Conservation (phyloP, 257 asterid genomes). For the Solanum medicagineum region DNA sequence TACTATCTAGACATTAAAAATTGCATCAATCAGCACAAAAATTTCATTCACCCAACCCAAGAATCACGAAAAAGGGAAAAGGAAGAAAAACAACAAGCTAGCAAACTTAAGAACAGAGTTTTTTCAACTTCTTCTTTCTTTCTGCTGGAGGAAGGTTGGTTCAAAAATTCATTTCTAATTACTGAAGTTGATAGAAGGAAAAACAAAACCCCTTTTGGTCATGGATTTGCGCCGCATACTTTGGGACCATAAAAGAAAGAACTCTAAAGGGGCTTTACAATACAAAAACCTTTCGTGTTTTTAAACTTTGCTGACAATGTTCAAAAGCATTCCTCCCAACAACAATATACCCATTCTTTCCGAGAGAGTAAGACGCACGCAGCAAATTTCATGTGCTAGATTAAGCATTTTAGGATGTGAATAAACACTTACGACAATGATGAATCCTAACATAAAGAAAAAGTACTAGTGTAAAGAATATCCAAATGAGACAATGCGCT, state of each 20-base stretch:
- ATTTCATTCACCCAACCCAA: background rate
- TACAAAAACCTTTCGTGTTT: background rate
- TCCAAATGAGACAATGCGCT: background rate
- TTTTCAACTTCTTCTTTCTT: background rate
- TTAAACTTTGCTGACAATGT: background rate
- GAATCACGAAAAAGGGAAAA: background rate
- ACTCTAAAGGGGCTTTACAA: background rate
- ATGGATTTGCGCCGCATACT: background rate
- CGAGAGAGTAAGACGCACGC: too few relatives aligned
- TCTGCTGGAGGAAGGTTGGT: background rate
- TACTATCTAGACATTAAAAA: constrained; percentile 47
- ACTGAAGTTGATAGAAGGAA: background rate
- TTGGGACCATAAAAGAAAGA: background rate
- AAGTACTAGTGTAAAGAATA: background rate
- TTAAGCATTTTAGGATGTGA: background rate
- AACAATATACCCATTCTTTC: too few relatives aligned
- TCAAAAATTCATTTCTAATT: background rate
- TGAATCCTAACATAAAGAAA: background rate
- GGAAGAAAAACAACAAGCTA: background rate
- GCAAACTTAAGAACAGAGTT: background rate
- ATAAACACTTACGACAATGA: background rate
- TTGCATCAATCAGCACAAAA: background rate
- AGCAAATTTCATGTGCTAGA: background rate
- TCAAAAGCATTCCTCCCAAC: background rate
- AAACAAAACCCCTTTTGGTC: background rate